Evolutionary conservation across 371 early-diverging fungal species (phyloP), one percentile per base, ranked within the genome.

Genomic region (Zychaea mexicana): DNA sequence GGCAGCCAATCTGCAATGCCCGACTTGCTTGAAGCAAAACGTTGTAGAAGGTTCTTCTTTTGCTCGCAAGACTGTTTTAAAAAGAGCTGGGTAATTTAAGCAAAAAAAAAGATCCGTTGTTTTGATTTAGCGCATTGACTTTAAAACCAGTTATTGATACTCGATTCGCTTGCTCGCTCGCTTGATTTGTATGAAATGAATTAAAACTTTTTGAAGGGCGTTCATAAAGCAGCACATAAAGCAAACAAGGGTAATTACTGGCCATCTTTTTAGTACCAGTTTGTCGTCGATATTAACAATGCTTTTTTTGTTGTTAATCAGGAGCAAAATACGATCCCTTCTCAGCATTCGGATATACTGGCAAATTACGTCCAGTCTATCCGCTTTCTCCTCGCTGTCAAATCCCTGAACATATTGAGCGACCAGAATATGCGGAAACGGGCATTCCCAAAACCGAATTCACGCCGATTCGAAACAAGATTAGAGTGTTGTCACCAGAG

Each of bases 21-120:
- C 97, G 19, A 93, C 90, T 4, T 96, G 97, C 71, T 57, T 90
- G n/a, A 94, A 95, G 74, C 81, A 90, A 21, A 76, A 72, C 28
- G 82, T 94, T 32, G 66, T 70, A 4, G 69, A 68, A 28, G 85
- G 75, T 26, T 88, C 92, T 3, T 88, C 71, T 96, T 94, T 66
- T 96, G 97, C 74, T 86, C 90, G 28, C 97, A 95, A 74, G 88
- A 85, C 45, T 96, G 96, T 76, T 97, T 97, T 82, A 92, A 91
- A 70, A 70, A 80, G 57, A 90, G 79, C 74, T 97, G 97, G 97
- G 80, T 82, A 68, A 49, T 28, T n/a, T 26, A 42, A 12, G 13
- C 36, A 36, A 36, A 30, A 33, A 15, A 5, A 42, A 22, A 17
- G 33, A 36, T n/a, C n/a, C n/a, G n/a, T n/a, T n/a, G n/a, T n/a